A percentile compares a stretch with the other conserved stretches of the same genome.
Conservation (phyloP, 768 basidiomycete species). For the Tubosaeta sp. region DNA sequence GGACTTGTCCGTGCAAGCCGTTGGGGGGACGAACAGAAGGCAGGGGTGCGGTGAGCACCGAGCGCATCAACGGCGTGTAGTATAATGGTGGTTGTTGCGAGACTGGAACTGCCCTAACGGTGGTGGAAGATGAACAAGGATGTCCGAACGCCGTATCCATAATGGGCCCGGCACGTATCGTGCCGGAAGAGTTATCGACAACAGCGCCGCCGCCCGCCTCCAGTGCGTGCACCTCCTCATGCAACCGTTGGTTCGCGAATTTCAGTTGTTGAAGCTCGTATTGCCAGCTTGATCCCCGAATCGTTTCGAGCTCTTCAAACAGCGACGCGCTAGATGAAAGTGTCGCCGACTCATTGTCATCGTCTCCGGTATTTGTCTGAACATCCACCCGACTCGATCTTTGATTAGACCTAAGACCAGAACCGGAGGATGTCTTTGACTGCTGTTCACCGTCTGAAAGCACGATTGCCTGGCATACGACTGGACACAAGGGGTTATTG, state of each 20-base stretch:
- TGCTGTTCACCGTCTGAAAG: conserved; percentile 7
- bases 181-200: neutral
- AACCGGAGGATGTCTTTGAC: neutral
- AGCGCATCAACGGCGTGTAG: conserved; percentile 4
- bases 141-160: neutral
- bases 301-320: conserved; percentile 69
- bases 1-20: conserved; percentile 17
- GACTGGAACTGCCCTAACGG: neutral
- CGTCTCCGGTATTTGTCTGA: neutral
- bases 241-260: conserved; percentile 61
- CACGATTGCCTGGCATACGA: conserved; percentile 29
- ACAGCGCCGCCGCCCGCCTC: conserved; percentile 20
- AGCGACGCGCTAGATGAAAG: conserved; percentile 38
- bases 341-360: conserved; percentile 4
- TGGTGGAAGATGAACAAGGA: neutral
- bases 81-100: conserved; percentile 1
- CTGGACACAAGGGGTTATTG: conserved; percentile 20
- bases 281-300: conserved; percentile 82
- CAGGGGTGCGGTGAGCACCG: conserved; percentile 1
- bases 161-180: neutral
- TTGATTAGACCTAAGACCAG: neutral
- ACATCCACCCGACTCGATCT: neutral
- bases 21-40: conserved; percentile 2
- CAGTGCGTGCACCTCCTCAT: conserved; percentile 50
- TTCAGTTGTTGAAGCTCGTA: conserved; percentile 85